A percentile compares a stretch with the other conserved stretches of the same genome.
These are phyloP conservation scores for Amanita pallidorosea DNA, from an alignment of 768 basidiomycete genomes.

Conservation along the genomic window DNA sequence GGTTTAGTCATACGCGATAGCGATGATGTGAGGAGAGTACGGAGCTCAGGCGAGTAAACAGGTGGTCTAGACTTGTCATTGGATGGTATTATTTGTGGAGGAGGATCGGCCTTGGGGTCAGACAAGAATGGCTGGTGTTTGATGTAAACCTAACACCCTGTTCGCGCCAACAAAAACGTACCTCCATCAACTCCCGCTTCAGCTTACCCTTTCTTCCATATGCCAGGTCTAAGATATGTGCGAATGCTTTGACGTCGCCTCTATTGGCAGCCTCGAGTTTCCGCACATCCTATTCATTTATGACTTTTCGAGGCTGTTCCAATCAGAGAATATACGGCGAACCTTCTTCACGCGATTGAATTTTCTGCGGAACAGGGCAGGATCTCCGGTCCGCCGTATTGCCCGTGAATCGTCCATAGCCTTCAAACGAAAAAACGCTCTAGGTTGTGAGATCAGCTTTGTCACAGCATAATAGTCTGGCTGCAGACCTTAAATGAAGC, in stretches of 20 bases:
- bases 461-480: not conserved
- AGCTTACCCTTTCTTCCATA: constrained; percentile 72
- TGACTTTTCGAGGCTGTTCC: not conserved
- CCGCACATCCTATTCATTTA: constrained; percentile 34
- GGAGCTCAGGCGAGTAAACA: constrained; percentile 50
- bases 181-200: constrained; percentile 58
- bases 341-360: constrained; percentile 45
- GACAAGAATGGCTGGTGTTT: constrained; percentile 44
- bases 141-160: not conserved
- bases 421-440: constrained; percentile 56
- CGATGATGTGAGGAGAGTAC: constrained; percentile 46
- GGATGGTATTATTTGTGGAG: constrained; percentile 38
- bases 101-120: constrained; percentile 28
- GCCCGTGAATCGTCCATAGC: constrained; percentile 46
- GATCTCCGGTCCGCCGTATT: constrained; percentile 19
- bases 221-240: constrained; percentile 51
- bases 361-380: constrained; percentile 24
- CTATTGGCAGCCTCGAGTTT: constrained; percentile 44
- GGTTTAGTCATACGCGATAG: constrained; percentile 36
- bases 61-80: constrained; percentile 54
- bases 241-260: constrained; percentile 39
- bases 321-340: not conserved
- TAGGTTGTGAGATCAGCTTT: constrained; percentile 16
- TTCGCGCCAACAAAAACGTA: constrained; percentile 14
- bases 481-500: constrained; percentile 29